A percentile compares a stretch with the other conserved stretches of the same genome.
Conservation (phyloP, 2,329 filamentous ascomycete species). For the Drechslera avenae region DNA sequence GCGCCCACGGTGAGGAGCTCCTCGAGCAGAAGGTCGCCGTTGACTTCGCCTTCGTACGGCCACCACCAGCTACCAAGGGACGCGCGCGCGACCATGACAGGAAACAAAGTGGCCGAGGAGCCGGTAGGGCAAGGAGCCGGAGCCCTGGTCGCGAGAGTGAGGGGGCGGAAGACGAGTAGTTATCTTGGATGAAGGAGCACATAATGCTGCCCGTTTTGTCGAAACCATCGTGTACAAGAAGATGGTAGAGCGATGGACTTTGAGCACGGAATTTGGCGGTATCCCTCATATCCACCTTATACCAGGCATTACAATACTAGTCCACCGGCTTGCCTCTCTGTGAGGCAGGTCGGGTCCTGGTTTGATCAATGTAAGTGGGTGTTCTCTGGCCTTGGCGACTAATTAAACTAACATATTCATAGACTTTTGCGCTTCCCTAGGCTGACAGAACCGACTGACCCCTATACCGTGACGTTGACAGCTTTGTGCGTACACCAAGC, state of each 20-base stretch:
- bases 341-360: conserved; percentile 21
- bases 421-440: neutral
- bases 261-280: neutral
- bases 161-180: conserved; percentile 34
- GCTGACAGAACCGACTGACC: neutral
- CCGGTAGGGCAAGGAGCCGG: conserved; percentile 49
- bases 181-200: neutral
- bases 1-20: conserved; percentile 75
- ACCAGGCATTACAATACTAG: conserved; percentile 13
- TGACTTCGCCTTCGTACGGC: conserved; percentile 84
- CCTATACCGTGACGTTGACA: neutral
- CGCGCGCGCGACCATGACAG: conserved; percentile 41
- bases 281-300: neutral
- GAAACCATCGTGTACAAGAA: neutral
- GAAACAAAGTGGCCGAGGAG: conserved; percentile 39
- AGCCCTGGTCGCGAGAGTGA: conserved; percentile 50
- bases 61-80: conserved; percentile 65
- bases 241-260: neutral
- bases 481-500: no score
- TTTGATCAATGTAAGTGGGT: conserved; percentile 20
- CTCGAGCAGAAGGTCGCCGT: conserved; percentile 81
- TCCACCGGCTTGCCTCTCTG: conserved; percentile 18
- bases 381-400: neutral
- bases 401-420: neutral
- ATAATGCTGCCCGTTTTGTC: neutral